Base-by-base conservation (phyloP, 2,329 filamentous ascomycete genomes). In the Venturia oleaginea region DNA sequence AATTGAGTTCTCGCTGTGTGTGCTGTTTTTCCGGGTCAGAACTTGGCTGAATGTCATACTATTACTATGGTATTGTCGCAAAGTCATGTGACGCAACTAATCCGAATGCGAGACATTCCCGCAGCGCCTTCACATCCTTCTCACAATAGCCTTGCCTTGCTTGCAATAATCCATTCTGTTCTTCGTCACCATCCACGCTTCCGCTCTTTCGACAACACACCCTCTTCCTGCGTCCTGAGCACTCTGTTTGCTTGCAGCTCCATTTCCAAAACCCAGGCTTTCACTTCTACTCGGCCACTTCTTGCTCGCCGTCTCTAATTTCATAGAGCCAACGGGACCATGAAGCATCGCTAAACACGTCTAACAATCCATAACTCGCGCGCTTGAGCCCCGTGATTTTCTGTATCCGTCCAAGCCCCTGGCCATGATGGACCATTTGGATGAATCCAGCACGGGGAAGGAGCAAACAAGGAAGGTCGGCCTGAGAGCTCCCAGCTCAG, bases 401-500 rank as follows among this genome's bases (percentile, higher is more conserved):
- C 27, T 10, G 24, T 57, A 32, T 19, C 51, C 30, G 30, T 34
- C n/a, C 51, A 34, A 13, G 15, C 8, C 34, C 51, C 51, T 22
- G 46, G 27, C 27, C 27, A 57, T 34, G 19, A 57, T 57, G 51
- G 51, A 34, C 30, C 30, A 57, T 13, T 57, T 34, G 46, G 46
- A 27, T 57, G 30, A 57, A n/a, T 34, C 51, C 51, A 57, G 51
- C 27, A n/a, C 34, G 27, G 46, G 46, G 46, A 19, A 57, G 34
- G 51, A 57, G 51, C 30, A 34, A 57, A 32, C 51, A 32, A n/a
- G 51, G 27, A 57, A 57, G 17, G 59, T 43, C 59, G 43, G 59
- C 59, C 59, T 51, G 24, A 46, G 61, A 34, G 67, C 67, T 68
- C 69, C 71, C 69, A 71, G 66, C 69, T 70, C 69, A 66, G 68